phyloP scores from a whole-genome alignment of 2,329 filamentous ascomycete species.

The Ceratocystis colombiana region DNA sequence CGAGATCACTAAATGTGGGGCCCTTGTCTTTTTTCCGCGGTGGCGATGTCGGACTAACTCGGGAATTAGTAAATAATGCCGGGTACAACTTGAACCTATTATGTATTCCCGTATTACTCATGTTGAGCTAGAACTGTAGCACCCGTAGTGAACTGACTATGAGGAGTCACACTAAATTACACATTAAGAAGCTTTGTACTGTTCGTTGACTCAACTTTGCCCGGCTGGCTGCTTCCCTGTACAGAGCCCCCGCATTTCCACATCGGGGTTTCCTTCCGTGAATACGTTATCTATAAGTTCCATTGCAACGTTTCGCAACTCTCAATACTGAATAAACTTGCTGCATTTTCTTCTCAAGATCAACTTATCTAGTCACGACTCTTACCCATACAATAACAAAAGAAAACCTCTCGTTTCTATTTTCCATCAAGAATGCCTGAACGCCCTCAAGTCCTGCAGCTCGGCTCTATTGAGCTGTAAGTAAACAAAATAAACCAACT shows the following conservation, averaged over 20 bases:
- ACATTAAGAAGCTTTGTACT: too few species aligned
- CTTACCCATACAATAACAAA: not conserved
- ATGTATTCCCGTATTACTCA: not conserved
- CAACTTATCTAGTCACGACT: not conserved
- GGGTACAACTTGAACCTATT: not conserved
- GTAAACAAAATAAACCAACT: constrained; percentile 23
- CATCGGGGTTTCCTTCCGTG: too few species aligned
- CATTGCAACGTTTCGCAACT: too few species aligned
- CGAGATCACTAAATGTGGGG: not conserved
- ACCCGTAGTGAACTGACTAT: too few species aligned
- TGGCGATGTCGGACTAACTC: not conserved
- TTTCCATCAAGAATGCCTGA: not conserved
- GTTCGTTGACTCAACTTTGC: too few species aligned
- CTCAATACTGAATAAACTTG: not conserved
- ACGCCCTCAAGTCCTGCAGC: constrained; percentile 34
- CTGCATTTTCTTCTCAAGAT: not conserved
- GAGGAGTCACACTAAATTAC: too few species aligned
- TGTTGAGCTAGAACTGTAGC: not conserved
- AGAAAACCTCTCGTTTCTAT: constrained; percentile 26
- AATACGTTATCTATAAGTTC: too few species aligned
- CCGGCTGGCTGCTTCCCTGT: too few species aligned
- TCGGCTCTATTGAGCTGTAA: constrained; percentile 36
- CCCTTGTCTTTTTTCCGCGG: not conserved
- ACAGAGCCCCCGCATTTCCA: too few species aligned
- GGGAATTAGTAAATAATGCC: not conserved